Evolutionary conservation across 495 filamentous ascomycete genomes (phyloP), one percentile per base, ranked within the genome.

Genomic region (Neurospora sp.): DNA sequence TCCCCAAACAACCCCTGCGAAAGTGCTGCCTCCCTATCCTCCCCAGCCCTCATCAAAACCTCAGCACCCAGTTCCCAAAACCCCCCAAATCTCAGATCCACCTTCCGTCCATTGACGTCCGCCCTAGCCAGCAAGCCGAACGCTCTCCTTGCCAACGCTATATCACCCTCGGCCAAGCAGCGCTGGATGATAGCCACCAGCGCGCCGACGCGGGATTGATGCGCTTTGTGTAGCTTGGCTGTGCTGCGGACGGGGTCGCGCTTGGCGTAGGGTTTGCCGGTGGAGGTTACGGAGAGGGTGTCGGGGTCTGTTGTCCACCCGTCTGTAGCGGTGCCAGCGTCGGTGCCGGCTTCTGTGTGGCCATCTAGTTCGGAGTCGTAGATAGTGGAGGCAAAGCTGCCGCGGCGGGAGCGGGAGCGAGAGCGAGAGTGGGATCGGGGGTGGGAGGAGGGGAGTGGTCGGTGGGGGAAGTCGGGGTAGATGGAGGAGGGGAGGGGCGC

Each of bases 51-150:
- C 77, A 82, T 77, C 8, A 86, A 75, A 23, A 86, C 79, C 78
- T 86, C 84, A 0, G 81, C 79, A 0, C 85, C 84, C 20, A 85
- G 23, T 23, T 81, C 79, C 85, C 85, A 86, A 31, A 78, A 76
- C 69, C 82, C 70, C 20, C 81, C 75, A 2, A 70, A 72, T 23
- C 84, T 76, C 72, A 86, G 46, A 35, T 86, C 84, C 14, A 86
- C 77, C 16, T 70, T 72, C 69, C 40, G 70, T 0, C 79, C 79
- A 66, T 77, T 69, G 5, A 81, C 76, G 14, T 59, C 37, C 11
- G 80, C 78, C 46, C 78, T 75, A n/a, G 75, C 54, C 16, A 86
- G 70, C 42, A 85, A 69, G 0, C 80, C 82, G 38, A 85, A 83
- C 2, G 83, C 84, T 6, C 84, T 74, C 73, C 77, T 77, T 0